Conservation (phyloP, 2,329 filamentous ascomycete species). For the Colletotrichum sp. region DNA sequence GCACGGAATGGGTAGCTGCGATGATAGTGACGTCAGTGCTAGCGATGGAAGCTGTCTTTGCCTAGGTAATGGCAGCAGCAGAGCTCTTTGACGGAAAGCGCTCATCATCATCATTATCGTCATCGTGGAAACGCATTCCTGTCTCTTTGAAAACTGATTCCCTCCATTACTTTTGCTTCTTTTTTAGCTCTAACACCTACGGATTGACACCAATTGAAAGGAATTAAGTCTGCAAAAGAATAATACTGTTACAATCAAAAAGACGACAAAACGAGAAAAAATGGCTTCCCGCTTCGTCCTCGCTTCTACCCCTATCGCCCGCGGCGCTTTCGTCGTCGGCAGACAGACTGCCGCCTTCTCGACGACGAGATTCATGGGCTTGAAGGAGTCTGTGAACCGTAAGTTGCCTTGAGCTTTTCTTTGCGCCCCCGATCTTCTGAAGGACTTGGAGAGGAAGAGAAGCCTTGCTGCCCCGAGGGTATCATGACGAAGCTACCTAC, state of each 20-base stretch:
- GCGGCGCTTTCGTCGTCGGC: conserved; percentile 24
- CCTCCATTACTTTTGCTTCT: background rate
- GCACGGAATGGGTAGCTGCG: background rate
- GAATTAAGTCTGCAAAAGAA: background rate
- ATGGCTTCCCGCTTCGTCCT: conserved; percentile 31
- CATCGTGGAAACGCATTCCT: background rate
- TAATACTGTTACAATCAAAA: background rate
- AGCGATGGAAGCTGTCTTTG: background rate
- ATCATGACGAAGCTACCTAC: background rate
- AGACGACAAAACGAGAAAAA: background rate
- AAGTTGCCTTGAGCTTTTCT: conserved; percentile 11
- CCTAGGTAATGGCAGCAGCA: background rate
- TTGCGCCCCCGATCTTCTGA: background rate
- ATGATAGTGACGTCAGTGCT: conserved; percentile 6
- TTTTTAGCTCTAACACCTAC: background rate
- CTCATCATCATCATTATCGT: background rate
- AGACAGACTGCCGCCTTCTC: conserved; percentile 30
- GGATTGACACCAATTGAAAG: background rate
- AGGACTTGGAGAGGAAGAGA: background rate
- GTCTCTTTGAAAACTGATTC: background rate
- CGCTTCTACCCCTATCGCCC: conserved; percentile 25
- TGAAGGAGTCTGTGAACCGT: conserved; percentile 44
- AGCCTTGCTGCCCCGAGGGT: background rate
- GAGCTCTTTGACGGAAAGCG: background rate
- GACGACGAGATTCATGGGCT: conserved; percentile 28